Base-by-base conservation (phyloP, 495 filamentous ascomycete genomes). In the Staphylotrichum tortipilum region DNA sequence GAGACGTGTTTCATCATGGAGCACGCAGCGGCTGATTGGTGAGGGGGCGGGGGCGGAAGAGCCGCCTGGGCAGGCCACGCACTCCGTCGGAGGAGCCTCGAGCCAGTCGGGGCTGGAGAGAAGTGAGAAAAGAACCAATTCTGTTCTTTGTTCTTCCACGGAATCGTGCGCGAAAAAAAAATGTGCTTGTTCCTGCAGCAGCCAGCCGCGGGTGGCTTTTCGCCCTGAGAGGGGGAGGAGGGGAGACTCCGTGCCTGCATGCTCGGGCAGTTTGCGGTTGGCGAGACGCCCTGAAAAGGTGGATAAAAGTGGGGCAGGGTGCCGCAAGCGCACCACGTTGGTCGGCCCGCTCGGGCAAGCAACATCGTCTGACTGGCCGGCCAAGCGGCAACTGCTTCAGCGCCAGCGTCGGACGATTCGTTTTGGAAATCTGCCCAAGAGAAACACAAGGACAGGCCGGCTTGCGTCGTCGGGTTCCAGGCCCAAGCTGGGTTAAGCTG, bases 221-320 rank as follows among this genome's bases (percentile, higher is more conserved):
- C 42, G 37, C 24, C 19, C 15, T 43, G 4, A 7, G 23, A 36
- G 22, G 4, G 14, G n/a, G n/a, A n/a, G n/a, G n/a, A n/a, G n/a
- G n/a, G n/a, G n/a, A n/a, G n/a, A n/a, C n/a, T 40, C 23, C 33
- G 53, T 56, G 43, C 53, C 53, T 56, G 53, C 53, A 56, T 56
- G 0, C 17, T 43, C 18, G 47, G 21, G 18, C 15, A 18, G 28
- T 10, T 8, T 21, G 7, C 31, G 23, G 51, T 56, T 56, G 53
- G 53, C 33, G 43, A 23, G 34, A 34, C 12, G 31, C 43, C 22
- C 29, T 37, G 9, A 18, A n/a, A n/a, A 21, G 19, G 47, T 28
- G 48, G 41, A 17, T 44, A 44, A 21, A 31, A 30, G 28, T 44
- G 41, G 53, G 29, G 42, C 17, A 19, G 10, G 23, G 10, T 35